phyloP scores from a whole-genome alignment of 495 filamentous ascomycete species.

The Podospora conica region DNA sequence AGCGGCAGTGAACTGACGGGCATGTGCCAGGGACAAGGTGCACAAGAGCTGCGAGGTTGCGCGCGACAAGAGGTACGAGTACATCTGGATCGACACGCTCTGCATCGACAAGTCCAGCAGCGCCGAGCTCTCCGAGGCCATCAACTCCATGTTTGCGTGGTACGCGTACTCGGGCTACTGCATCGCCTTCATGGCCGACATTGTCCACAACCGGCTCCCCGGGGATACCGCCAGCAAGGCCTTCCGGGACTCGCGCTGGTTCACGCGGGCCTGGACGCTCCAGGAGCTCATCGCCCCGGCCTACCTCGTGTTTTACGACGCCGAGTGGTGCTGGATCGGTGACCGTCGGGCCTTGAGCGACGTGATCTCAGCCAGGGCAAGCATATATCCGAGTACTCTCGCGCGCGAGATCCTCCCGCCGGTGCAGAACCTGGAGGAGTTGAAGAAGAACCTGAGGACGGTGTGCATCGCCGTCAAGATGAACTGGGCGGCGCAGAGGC shows the following conservation, averaged over 20 bases:
- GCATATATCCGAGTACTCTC: constrained; percentile 4
- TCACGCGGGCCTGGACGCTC: constrained; percentile 36
- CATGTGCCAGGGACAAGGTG: constrained; percentile 21
- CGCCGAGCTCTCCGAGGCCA: constrained; percentile 38
- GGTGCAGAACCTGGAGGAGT: neutral
- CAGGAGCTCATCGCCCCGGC: constrained; percentile 37
- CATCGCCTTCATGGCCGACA: constrained; percentile 24
- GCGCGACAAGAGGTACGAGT: constrained; percentile 10
- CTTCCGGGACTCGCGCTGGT: constrained; percentile 21
- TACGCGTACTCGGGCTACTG: constrained; percentile 27
- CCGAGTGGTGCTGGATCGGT: constrained; percentile 20
- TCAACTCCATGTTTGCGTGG: constrained; percentile 46
- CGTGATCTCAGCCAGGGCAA: neutral
- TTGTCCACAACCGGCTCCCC: neutral
- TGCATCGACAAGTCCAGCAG: constrained; percentile 41
- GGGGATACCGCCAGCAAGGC: neutral
- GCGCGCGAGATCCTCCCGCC: neutral
- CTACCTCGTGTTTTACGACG: constrained; percentile 28
- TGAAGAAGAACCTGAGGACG: neutral
- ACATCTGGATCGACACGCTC: constrained; percentile 40
- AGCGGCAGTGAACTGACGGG: no score
- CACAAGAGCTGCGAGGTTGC: constrained; percentile 26
- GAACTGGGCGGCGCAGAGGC: constrained; percentile 6
- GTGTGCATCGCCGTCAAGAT: constrained; percentile 4
- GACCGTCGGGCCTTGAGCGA: constrained; percentile 2